Evolutionary conservation across 306 rosid species (phyloP), one percentile per base, ranked within the genome.

Genomic region (Erythrophleum fordii): DNA sequence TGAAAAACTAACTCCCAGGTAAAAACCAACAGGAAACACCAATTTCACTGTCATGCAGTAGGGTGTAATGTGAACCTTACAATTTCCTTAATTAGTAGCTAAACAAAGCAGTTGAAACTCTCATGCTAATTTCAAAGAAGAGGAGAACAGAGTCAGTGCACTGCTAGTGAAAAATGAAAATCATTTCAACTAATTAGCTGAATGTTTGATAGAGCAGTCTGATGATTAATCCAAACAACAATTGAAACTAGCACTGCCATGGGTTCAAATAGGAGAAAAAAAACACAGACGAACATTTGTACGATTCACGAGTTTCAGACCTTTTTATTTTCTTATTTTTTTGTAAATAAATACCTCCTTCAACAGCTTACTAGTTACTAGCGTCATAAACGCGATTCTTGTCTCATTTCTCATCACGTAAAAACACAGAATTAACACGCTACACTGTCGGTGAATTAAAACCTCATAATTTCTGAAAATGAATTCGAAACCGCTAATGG

Each of bases 151-250:
- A 52, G 59, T 20, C 25, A 10, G 11, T 52, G 59, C 59, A 52
- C 14, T 53, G 66, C 31, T 11, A 13, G 66, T 26, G 16, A 1
- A 5, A 12, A 26, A 60, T 12, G 65, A 13, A 26, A 20, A 60
- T 60, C 7, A 17, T 28, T 28, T 28, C 35, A 26, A 60, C 35
- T 59, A 26, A 26, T 20, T 28, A 60, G 68, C 3, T 13, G 20
- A 11, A 25, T 80, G 10, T 73, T 48, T 48, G 66, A 16, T 73
- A 20, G 46, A 80, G n/a, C 82, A 22, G 46, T 35, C 53, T 7
- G 60, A 48, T n/a, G 51, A 48, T 3, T 55, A 67, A 20, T 46
- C 62, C 18, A 72, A 66, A 37, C 41, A 23, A 69, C 20, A 69
- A 31, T 25, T 22, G 73, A 44, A 42, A 42, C n/a, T 41, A 62